These are phyloP conservation scores for Cryptococcus sp. DNA, from an alignment of 1,284 basidiomycete genomes.

Conservation along the genomic window DNA sequence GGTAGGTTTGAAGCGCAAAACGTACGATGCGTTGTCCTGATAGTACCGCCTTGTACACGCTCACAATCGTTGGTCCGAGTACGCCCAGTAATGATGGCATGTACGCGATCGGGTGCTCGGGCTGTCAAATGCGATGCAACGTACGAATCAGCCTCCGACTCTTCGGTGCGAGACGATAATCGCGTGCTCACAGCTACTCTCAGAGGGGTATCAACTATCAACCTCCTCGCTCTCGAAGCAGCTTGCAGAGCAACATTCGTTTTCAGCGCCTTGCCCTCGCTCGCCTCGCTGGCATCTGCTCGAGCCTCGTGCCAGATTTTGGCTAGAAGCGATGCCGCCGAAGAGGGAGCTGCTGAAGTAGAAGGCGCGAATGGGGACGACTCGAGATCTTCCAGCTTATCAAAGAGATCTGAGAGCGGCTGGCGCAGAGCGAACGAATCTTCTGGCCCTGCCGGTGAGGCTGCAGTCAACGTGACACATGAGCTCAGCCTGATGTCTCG, in stretches of 20 bases:
- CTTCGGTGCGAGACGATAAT: not conserved
- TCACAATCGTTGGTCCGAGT: conserved; percentile 42
- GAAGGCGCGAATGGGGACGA: conserved; percentile 18
- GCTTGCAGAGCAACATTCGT: not conserved
- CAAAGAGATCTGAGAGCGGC: conserved; percentile 32
- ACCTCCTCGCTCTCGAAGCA: conserved; percentile 6
- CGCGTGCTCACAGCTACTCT: conserved; percentile 10
- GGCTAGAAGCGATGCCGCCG: conserved; percentile 11
- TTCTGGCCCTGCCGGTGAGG: conserved; percentile 15
- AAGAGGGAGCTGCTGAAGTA: conserved; percentile 8
- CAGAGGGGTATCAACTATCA: not conserved
- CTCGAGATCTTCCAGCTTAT: conserved; percentile 30
- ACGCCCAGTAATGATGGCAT: conserved; percentile 37
- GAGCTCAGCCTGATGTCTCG: not conserved
- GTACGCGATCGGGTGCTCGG: conserved; percentile 38
- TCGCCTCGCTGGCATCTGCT: conserved; percentile 4
- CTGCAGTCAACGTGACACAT: conserved; percentile 12
- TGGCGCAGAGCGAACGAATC: conserved; percentile 29
- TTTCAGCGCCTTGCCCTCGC: not conserved
- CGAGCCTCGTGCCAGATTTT: conserved; percentile 15
- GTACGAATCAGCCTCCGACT: not conserved
- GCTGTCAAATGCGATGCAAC: conserved; percentile 13
- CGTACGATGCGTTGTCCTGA: conserved; percentile 43
- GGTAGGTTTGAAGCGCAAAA: not conserved
- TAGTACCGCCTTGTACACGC: conserved; percentile 43